Base-by-base conservation (phyloP, 2,329 filamentous ascomycete species). In the Chaetomiaceae sp. region DNA sequence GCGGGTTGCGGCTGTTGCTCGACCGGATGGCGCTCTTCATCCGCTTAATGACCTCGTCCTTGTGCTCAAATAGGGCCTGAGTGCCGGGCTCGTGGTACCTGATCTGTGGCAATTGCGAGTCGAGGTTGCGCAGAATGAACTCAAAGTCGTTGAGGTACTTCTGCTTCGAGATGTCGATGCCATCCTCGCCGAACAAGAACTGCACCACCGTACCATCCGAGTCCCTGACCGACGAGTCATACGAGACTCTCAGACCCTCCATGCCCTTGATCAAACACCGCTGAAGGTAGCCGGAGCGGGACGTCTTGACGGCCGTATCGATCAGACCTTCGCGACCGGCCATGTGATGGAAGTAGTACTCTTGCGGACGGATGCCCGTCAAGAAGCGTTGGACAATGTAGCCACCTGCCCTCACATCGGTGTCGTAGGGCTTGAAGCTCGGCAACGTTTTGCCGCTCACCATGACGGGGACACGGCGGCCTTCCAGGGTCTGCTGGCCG, bases 281-380 rank as follows among this genome's bases (percentile, higher is more conserved):
- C 65, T 98, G 93, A 42, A 98, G 74, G 63, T 98, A 98, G 50
- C 93, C 94, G 22, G 93, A 97, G 62, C 93, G 84, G 9, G 91
- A 95, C 1, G 93, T 98, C 71, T 98, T 98, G 65, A 98, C 93
- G 54, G 93, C 93, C 17, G 93, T 98, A 76, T 98, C 93, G 62
- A 98, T 98, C 55, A 98, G 73, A 74, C 93, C 93, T 75, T 98
- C 94, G 70, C 93, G 82, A 58, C 94, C 94, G 61, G 91, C 93
- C 94, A 98, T 98, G 67, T 94, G 89, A 78, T 98, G 93, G 74
- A 98, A 98, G 66, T 91, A 98, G 66, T 96, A 98, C 65, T 98
- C 94, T 61, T 98, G 93, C 4, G 93, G 93, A 45, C 91, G 83
- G 51, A 98, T 93, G 50, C 93, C 93, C 19, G 94, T 98, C 74